Evolutionary conservation across 371 early-diverging fungal species (phyloP).

Genomic region (Syncephalastrum racemosum): DNA sequence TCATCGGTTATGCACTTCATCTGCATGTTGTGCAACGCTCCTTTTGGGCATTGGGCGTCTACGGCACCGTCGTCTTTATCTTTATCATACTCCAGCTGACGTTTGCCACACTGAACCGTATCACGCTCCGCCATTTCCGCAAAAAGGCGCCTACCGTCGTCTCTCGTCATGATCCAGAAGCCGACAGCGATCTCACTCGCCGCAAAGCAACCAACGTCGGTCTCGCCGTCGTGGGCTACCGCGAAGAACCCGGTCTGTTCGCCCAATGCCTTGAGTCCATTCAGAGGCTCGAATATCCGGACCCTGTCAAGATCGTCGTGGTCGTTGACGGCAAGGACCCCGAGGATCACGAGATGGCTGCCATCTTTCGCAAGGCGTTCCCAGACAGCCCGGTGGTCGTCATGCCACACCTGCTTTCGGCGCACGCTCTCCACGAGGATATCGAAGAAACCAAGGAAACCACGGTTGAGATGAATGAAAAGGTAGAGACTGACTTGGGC

Average conservation of each 20-base stretch:
- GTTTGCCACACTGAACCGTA: constrained; percentile 46
- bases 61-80: constrained; percentile 42
- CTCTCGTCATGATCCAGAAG: constrained; percentile 1
- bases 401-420: constrained; percentile 49
- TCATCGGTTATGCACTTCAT: constrained; percentile 41
- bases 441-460: no score
- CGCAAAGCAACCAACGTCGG: constrained; percentile 38
- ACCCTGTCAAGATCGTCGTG: constrained; percentile 51
- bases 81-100: constrained; percentile 40
- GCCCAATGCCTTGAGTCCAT: constrained; percentile 58
- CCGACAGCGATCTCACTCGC: constrained; percentile 7
- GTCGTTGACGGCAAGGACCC: constrained; percentile 63
- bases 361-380: constrained; percentile 57
- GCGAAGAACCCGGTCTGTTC: constrained; percentile 61
- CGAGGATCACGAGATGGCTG: constrained; percentile 62
- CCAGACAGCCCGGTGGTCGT: constrained; percentile 44
- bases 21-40: constrained; percentile 26
- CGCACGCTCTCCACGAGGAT: no score
- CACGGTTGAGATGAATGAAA: no score
- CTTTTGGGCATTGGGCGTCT: constrained; percentile 43
- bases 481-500: no score
- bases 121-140: constrained; percentile 18
- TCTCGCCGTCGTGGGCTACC: constrained; percentile 59
- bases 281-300: constrained; percentile 50
- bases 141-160: constrained; percentile 5